Base-by-base conservation (phyloP, 768 basidiomycete genomes). In the Nevesoporus exiguus region DNA sequence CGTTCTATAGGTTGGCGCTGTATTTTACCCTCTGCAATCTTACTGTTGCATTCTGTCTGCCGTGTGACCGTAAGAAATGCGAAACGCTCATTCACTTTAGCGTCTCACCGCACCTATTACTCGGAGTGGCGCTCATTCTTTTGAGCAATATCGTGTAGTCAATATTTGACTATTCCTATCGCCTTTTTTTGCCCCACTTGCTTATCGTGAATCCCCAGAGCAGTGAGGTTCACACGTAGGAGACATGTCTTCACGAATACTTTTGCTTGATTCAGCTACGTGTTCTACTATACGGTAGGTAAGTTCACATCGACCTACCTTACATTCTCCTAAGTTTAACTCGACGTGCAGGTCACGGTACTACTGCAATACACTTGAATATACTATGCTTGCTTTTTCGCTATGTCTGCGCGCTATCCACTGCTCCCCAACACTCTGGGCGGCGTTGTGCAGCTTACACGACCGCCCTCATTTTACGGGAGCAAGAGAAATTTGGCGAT, bases 361-460 rank as follows among this genome's bases (percentile, higher is more conserved):
- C 8, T 37, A 34, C 17, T 11, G 5, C 2, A 7, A 46, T 51
- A 7, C 21, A 44, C 52, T 10, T 29, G 17, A 65, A 54, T 52
- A 52, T 3, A 54, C n/a, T 42, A 25, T 34, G 2, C 51, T 42
- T 47, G 3, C 19, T 14, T 45, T 8, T 47, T 14, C 42, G 2
- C 50, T 13, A 6, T 49, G 4, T 24, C 21, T 51, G 27, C 51
- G 61, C 22, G 15, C 6, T 22, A 15, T 27, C 33, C 3, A 25
- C 50, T 68, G 93, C 93, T 96, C 91, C 81, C 81, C 81, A 81
- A 95, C 93, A 96, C 93, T 95, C 93, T 95, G 93, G 86, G 81
- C 84, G 82, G 80, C 86, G 86, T 84, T 63, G 61, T 56, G 70
- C 55, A 62, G 66, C 68, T 72, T 69, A 93, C 85, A 84, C 88